Conservation (phyloP, 805 yeast genomes). For the Schwanniomyces polymorphus region DNA sequence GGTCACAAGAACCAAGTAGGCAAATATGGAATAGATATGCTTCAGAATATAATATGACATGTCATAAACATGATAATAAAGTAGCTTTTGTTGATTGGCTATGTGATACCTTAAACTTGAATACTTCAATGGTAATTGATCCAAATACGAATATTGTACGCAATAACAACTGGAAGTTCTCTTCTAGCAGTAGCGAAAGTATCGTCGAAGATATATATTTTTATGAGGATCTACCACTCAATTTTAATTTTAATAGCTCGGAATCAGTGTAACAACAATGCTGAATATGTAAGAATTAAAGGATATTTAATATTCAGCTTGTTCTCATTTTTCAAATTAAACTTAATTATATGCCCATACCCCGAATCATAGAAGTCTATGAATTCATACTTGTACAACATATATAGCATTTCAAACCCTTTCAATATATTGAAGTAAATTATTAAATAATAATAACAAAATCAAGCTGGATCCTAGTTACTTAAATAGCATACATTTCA, state of each 20-base stretch:
- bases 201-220: slow-evolving; percentile 10
- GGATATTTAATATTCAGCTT: too few relatives aligned
- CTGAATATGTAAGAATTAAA: too few relatives aligned
- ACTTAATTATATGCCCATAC: too few relatives aligned
- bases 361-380: too few relatives aligned
- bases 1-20: slow-evolving; percentile 25
- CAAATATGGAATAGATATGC: slow-evolving; percentile 30
- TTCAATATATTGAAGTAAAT: too few relatives aligned
- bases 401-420: too few relatives aligned
- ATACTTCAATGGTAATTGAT: not conserved
- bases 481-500: not conserved
- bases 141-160: slow-evolving; percentile 1
- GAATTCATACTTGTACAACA: too few relatives aligned
- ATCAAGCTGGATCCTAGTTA: not conserved
- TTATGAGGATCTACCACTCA: not conserved
- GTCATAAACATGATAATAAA: not conserved
- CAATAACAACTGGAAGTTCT: slow-evolving; percentile 6
- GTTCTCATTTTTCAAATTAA: too few relatives aligned
- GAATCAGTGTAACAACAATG: too few relatives aligned
- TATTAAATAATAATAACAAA: too few relatives aligned
- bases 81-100: slow-evolving; percentile 20
- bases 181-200: slow-evolving; percentile 3
- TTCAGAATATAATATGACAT: slow-evolving; percentile 20
- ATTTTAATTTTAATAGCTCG: not conserved
- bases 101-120: slow-evolving; percentile 9